Base-by-base conservation (phyloP, 2,329 filamentous ascomycete species). In the Colletotrichum spinosum region DNA sequence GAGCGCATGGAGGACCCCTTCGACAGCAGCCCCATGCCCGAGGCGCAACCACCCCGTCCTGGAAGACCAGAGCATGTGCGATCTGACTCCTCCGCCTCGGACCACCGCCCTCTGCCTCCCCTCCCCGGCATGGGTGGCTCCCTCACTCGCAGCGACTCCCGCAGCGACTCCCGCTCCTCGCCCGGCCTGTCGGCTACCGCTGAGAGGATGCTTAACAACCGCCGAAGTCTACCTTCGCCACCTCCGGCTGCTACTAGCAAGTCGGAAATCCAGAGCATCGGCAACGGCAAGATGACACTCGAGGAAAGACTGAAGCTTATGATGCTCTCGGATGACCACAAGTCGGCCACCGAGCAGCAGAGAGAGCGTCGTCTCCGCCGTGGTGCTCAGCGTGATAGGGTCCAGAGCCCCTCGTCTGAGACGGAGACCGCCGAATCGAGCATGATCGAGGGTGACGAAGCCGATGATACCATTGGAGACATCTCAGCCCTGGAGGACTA, bases 251-350 rank as follows among this genome's bases (percentile, higher is more conserved):
- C 87, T 0, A 81, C 87, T 42, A 91, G 87, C 72, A 97, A 94
- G 76, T 84, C 89, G 4, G 94, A 97, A 65, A 89, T 94, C 38
- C 87, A 92, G 61, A 91, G 87, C 71, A 90, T 96, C 74, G 88
- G 88, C 56, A 90, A 90, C 68, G 85, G 86, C 61, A 92, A 88
- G 67, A 93, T 97, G 89, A 88, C 93, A 0, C 83, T 97, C 3
- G 93, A 97, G 74, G 94, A 97, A 74, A 87, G 94, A 50, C 82
- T 97, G 55, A 90, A 91, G 73, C 84, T 97, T 52, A 96, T 97
- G 92, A 94, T 95, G 89, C 86, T 94, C 50, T 92, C 92, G 15
- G 87, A 91, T 59, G 88, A 90, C 62, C 79, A 78, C 54, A 89
- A 88, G 75, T 82, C 84, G 2, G 87, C 88, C 41, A 87, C 86